phyloP scores from a whole-genome alignment of 306 rosid species.

The Ammopiptanthus mongolicus region DNA sequence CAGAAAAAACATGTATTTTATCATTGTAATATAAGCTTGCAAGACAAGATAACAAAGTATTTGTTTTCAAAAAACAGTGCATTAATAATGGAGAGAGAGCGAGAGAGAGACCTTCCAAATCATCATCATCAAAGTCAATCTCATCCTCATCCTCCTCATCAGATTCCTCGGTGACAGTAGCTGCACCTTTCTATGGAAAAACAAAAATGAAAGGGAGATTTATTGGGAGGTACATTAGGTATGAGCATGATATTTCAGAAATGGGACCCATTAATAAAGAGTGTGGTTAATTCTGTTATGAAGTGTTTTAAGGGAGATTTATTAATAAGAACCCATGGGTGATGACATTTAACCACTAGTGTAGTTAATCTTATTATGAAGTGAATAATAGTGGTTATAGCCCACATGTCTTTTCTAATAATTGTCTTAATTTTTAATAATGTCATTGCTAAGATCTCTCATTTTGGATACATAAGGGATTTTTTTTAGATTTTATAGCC shows the following conservation, averaged over 20 bases:
- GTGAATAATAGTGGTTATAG: not conserved
- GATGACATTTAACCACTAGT: not conserved
- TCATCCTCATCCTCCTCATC: constrained; percentile 82
- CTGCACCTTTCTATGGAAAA: constrained; percentile 64
- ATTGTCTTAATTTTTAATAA: not conserved
- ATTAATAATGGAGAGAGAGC: not conserved
- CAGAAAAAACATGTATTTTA: not conserved
- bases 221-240: not conserved
- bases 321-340: not conserved
- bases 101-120: constrained; percentile 72
- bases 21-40: constrained; percentile 2
- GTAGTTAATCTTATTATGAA: not conserved
- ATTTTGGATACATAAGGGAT: not conserved
- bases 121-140: constrained; percentile 83
- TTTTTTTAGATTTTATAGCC: not conserved
- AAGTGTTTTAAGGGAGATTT: not conserved
- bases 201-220: constrained; percentile 3
- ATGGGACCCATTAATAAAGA: not conserved
- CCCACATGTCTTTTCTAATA: not conserved
- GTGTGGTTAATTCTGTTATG: not conserved
- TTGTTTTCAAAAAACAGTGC: not conserved
- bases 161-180: constrained; percentile 48
- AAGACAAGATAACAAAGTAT: not conserved
- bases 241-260: not conserved
- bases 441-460: not conserved